Conservation (phyloP, 352 stramenopile species). For the Pythium pyrilobum region DNA sequence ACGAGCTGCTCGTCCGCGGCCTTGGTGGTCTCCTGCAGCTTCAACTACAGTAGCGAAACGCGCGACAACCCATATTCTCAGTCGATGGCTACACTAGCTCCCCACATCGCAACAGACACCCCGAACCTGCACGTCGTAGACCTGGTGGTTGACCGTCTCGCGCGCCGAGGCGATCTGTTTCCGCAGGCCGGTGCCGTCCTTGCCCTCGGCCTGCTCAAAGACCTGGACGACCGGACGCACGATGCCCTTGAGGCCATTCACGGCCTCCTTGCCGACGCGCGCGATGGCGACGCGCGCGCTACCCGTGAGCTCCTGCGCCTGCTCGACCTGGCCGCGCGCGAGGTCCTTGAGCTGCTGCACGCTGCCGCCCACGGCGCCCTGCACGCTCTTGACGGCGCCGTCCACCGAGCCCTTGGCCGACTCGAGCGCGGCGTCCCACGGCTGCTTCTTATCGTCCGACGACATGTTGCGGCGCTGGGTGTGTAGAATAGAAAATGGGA, state of each 20-base stretch:
- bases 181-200: constrained; percentile 61
- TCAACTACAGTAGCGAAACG: constrained; percentile 26
- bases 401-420: constrained; percentile 45
- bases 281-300: constrained; percentile 44
- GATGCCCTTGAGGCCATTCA: constrained; percentile 28
- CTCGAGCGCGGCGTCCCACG: constrained; percentile 43
- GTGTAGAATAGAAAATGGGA: background rate
- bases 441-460: constrained; percentile 46
- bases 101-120: background rate
- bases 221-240: constrained; percentile 50
- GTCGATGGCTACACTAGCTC: background rate
- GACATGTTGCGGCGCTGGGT: background rate
- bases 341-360: constrained; percentile 43
- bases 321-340: constrained; percentile 33
- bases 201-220: constrained; percentile 56
- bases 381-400: constrained; percentile 41
- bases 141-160: constrained; percentile 51
- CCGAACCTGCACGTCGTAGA: constrained; percentile 43
- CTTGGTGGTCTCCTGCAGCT: constrained; percentile 52
- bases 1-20: constrained; percentile 48
- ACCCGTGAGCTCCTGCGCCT: constrained; percentile 60
- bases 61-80: background rate
- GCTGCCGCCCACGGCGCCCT: constrained; percentile 26
- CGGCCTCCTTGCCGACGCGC: constrained; percentile 32
- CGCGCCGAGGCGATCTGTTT: constrained; percentile 46